These are phyloP conservation scores for Agapanthus africanus DNA, from an alignment of 106 monocot genomes.

Conservation along the genomic window DNA sequence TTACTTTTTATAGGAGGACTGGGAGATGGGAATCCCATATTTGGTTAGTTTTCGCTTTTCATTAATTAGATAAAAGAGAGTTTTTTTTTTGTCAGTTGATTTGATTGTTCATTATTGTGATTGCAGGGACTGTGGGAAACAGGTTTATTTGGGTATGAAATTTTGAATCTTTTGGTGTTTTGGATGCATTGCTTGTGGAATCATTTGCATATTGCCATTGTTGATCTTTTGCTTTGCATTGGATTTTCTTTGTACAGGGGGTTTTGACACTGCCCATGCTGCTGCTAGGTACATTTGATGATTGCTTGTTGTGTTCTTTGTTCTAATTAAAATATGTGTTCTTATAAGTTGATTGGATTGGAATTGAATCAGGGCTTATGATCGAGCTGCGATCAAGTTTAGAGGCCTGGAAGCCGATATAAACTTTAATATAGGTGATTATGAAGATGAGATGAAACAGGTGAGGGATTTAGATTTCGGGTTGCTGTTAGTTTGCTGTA, in stretches of 20 bases:
- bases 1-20: constrained; percentile 60
- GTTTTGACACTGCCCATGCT: constrained; percentile 74
- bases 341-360: too few species aligned
- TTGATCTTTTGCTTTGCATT: neutral
- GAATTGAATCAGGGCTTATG: constrained; percentile 45
- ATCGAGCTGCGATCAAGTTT: constrained; percentile 74
- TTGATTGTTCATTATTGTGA: neutral
- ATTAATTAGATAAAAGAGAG: neutral
- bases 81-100: neutral
- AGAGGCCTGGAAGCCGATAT: constrained; percentile 67
- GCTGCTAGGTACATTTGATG: constrained; percentile 26
- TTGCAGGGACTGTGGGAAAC: constrained; percentile 79
- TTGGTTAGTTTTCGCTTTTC: constrained; percentile 22
- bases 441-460: constrained; percentile 61
- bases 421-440: constrained; percentile 55
- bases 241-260: constrained; percentile 33
- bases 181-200: neutral
- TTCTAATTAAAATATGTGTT: too few species aligned
- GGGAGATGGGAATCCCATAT: constrained; percentile 75
- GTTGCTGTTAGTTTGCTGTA: neutral
- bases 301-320: neutral
- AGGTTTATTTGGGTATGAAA: constrained; percentile 46
- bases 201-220: neutral
- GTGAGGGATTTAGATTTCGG: constrained; percentile 6
- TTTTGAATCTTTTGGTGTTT: neutral